These are phyloP conservation scores for Nitzschia sp. DNA, from an alignment of 108 stramenopile species.

Conservation along the genomic window DNA sequence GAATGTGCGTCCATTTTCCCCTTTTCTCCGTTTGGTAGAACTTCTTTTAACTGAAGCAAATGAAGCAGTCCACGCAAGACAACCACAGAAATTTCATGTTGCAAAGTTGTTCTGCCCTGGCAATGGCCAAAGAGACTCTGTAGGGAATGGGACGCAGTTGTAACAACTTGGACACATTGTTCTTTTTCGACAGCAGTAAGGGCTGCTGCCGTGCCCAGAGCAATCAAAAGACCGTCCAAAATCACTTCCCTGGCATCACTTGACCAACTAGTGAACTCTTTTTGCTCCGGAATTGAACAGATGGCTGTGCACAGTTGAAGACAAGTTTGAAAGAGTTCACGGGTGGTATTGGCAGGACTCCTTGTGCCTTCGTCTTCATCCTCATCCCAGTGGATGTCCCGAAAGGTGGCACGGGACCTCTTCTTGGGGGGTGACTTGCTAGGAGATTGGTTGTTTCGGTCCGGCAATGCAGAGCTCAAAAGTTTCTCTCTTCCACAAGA, in stretches of 20 bases:
- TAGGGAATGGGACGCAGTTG: neutral
- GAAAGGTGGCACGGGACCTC: conserved; percentile 8
- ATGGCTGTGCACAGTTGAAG: conserved; percentile 21
- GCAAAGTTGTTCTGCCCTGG: neutral
- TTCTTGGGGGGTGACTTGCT: conserved; percentile 39
- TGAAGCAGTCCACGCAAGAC: conserved; percentile 63
- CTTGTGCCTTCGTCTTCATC: neutral
- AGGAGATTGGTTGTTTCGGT: conserved; percentile 2
- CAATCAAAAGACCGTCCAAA: conserved; percentile 48
- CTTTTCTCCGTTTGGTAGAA: conserved; percentile 64
- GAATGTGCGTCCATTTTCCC: conserved; percentile 67
- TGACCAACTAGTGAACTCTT: conserved; percentile 72
- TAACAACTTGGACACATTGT: neutral
- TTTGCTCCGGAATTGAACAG: conserved; percentile 37
- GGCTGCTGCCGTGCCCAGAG: conserved; percentile 51
- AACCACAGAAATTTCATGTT: conserved; percentile 52
- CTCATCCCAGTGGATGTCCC: neutral
- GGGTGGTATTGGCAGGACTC: neutral
- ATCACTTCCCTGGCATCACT: conserved; percentile 60
- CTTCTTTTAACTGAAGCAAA: conserved; percentile 47
- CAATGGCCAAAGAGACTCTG: neutral
- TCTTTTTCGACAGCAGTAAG: conserved; percentile 6
- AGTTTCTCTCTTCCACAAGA: conserved; percentile 38
- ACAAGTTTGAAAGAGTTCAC: neutral
- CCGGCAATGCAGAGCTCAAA: conserved; percentile 2